Base-by-base conservation (phyloP, 441 rosid genomes). In the Breynia disticha region DNA sequence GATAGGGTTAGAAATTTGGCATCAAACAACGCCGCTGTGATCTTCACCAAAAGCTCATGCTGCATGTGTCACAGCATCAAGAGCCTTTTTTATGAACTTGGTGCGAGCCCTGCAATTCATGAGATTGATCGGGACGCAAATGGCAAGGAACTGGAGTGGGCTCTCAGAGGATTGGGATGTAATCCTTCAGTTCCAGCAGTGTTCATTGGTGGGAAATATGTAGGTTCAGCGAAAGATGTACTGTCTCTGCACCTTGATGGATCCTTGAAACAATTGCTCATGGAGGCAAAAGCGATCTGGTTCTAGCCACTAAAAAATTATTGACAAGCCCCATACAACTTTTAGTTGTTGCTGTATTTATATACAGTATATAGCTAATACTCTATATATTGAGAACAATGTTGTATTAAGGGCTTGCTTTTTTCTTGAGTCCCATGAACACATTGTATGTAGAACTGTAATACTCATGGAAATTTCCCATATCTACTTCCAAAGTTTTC, bases 161-260 rank as follows among this genome's bases (percentile, higher is more conserved):
- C 88, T 12, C 75, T 84, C 44, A 42, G 67, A 11, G 67, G 84
- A 56, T 68, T 86, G 18, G 95, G 94, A 0, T 82, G 90, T 64
- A 82, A 72, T 67, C 94, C 94, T 2, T 17, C 86, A 0, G 87
- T 90, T n/a, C 97, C 97, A 0, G 90, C 89, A 0, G 80, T 90
- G 55, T 90, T 90, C 67, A 74, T 82, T 0, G 94, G 94, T 1
- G 95, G 95, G 15, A 80, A 79, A 51, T 80, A 84, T 19, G 73
- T 90, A 15, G 97, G 95, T 50, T 73, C 83, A 3, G 81, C 94
- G 10, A 82, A 80, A 62, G 76, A 84, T 0, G 74, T 86, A 76
- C 84, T 86, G 90, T 86, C 97, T 49, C 91, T 84, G 63, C 95
- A 86, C 37, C 80, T 90, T 50, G 82, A 83, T 64, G 94, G 95